These are phyloP conservation scores for Epicoccum nigrum DNA, from an alignment of 2,329 filamentous ascomycete genomes.

Conservation along the genomic window DNA sequence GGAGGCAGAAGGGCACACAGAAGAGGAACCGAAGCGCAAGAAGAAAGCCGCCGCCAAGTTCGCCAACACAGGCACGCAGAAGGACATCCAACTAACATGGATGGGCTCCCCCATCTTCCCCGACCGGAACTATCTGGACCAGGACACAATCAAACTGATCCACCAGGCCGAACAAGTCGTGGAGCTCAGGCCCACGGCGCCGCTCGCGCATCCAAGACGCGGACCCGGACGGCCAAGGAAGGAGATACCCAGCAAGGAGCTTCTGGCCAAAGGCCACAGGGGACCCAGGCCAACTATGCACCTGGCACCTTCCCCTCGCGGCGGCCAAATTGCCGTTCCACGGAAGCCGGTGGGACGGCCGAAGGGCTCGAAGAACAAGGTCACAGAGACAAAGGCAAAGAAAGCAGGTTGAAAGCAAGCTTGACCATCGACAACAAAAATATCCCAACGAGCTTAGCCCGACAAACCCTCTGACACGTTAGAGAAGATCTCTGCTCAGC, in stretches of 20 bases:
- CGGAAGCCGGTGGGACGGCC: constrained; percentile 19
- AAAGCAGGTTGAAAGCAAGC: constrained; percentile 3
- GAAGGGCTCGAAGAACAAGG: constrained; percentile 26
- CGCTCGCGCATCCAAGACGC: background rate
- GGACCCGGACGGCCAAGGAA: constrained; percentile 1
- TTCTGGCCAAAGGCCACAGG: too few relatives aligned
- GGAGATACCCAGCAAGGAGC: too few relatives aligned
- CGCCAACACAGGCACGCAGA: constrained; percentile 29
- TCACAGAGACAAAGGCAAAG: background rate
- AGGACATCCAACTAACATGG: constrained; percentile 48
- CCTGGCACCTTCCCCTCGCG: constrained; percentile 10
- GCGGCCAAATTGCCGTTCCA: constrained; percentile 3
- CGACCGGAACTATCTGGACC: constrained; percentile 29
- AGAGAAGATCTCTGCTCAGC: too few relatives aligned
- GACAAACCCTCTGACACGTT: too few relatives aligned
- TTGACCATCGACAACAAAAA: too few relatives aligned
- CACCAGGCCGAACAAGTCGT: background rate
- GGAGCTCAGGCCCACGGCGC: background rate
- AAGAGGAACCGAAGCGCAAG: constrained; percentile 5
- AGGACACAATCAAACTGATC: constrained; percentile 30
- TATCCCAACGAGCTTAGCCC: background rate
- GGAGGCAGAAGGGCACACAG: constrained; percentile 5
- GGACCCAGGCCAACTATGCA: constrained; percentile 1
- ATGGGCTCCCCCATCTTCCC: constrained; percentile 45
- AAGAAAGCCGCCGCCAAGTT: constrained; percentile 17